Evolutionary conservation across 2,329 filamentous ascomycete species (phyloP), one percentile per base, ranked within the genome.

Genomic region (Pestalotiopsis sp.): DNA sequence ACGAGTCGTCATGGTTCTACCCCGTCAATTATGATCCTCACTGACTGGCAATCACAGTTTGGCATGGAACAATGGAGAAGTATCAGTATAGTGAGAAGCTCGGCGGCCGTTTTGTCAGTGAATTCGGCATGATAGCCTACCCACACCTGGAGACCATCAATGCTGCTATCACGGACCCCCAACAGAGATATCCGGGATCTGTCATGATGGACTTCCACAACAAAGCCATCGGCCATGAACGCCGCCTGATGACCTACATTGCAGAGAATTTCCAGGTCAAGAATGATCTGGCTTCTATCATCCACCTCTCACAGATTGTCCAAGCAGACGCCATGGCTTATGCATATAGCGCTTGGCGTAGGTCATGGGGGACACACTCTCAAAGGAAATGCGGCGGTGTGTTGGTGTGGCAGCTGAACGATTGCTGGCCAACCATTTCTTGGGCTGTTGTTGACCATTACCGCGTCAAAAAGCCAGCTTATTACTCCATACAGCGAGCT

Each of bases 51-150:
- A 17, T 45, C 25, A 25, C 36, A 78, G 81, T 95, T 23, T 95
- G 93, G 93, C 93, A 95, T 76, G 90, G 91, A 49, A 90, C 85
- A 1, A 91, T 93, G 78, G 90, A 93, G 73, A 92, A 92, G 69
- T 95, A 95, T 74, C 93, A 95, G 75, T 90, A 93, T 70, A 92
- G 91, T 65, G 87, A 90, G 71, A 87, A 86, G 23, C 84, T 95
- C 2, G 87, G 89, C 17, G 92, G 92, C 14, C 88, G 93, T 2
- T 95, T 95, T 81, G 90, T 94, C 71, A 93, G 90, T 72, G 93
- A 95, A 75, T 95, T 95, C 72, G 93, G 93, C 68, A 94, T 95
- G 91, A 88, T 94, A 76, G 91, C 90, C 0, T 93, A 94, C 76
- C 93, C 93, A 0, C 88, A 92, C 75, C 85, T 93, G 71, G 84